phyloP scores from a whole-genome alignment of 2,329 filamentous ascomycete genomes.

The Elsinoe arachidis region DNA sequence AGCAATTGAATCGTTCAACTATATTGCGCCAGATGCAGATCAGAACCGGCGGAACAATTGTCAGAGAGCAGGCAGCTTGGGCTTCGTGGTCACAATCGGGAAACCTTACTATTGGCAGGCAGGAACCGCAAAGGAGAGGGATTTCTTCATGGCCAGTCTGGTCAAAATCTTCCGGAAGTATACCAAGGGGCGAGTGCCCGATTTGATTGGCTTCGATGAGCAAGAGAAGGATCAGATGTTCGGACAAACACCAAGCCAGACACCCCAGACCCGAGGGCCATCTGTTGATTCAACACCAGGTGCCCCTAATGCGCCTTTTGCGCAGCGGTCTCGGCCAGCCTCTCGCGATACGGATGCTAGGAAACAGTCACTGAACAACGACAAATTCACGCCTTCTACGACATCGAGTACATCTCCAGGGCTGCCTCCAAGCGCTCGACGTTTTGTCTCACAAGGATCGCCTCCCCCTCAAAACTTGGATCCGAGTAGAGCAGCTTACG shows the following conservation, averaged over 20 bases:
- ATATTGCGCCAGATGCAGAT: conserved; percentile 34
- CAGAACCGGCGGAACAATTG: conserved; percentile 51
- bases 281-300: conserved; percentile 13
- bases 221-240: conserved; percentile 69
- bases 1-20: conserved; percentile 72
- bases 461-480: conserved; percentile 8
- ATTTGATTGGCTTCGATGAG: conserved; percentile 72
- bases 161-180: conserved; percentile 97
- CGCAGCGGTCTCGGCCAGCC: conserved; percentile 19
- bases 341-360: conserved; percentile 14
- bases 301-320: conserved; percentile 26
- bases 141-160: conserved; percentile 93
- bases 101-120: conserved; percentile 98
- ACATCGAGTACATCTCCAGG: conserved; percentile 7
- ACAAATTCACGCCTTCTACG: conserved; percentile 14
- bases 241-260: conserved; percentile 27
- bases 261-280: conserved; percentile 16
- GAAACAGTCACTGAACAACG: conserved; percentile 9
- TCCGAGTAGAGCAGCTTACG: background rate
- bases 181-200: conserved; percentile 73
- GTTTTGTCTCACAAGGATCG: conserved; percentile 8
- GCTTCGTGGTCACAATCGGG: conserved; percentile 78
- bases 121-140: conserved; percentile 88
- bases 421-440: conserved; percentile 8
- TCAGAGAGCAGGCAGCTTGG: conserved; percentile 71